A percentile compares a stretch with the other conserved stretches of the same genome.
Evolutionary conservation across 129 eudicot genomes (phyloP).

Genomic region (Rutidosis leptorrhynchoides): DNA sequence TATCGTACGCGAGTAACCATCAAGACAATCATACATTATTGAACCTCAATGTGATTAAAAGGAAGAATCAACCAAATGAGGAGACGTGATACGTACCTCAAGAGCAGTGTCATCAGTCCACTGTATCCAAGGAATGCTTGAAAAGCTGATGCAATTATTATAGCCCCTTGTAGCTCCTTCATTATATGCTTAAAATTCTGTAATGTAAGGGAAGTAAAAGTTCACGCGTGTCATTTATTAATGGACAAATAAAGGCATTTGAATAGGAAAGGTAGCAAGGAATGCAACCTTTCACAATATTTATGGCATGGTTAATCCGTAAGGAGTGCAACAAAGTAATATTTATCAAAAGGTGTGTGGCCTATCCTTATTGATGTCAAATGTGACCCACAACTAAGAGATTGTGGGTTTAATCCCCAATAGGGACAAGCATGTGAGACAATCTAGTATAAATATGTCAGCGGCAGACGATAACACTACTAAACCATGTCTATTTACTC

Average conservation of each 20-base stretch:
- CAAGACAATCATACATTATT: neutral
- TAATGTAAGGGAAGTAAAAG: conserved; percentile 21
- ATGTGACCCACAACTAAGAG: neutral
- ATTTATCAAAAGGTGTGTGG: neutral
- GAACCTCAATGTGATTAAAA: neutral
- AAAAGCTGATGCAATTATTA: conserved; percentile 82
- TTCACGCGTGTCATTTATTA: neutral
- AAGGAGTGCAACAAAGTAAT: neutral
- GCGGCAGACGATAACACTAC: neutral
- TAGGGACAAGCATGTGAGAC: neutral
- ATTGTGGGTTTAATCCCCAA: neutral
- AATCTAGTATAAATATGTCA: too few species aligned
- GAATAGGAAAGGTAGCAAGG: neutral
- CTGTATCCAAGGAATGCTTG: conserved; percentile 92
- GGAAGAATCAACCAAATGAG: neutral
- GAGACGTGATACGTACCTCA: conserved; percentile 48
- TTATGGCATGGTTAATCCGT: neutral
- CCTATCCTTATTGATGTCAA: neutral
- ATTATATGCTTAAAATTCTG: conserved; percentile 97
- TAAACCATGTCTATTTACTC: neutral
- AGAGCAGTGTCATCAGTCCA: conserved; percentile 77
- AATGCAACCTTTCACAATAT: neutral
- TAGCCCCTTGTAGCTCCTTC: conserved; percentile 95
- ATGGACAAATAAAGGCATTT: neutral
- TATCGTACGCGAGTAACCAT: neutral